Evolutionary conservation across 306 rosid species (phyloP), one percentile per base, ranked within the genome.

Genomic region (Malus asiatica): DNA sequence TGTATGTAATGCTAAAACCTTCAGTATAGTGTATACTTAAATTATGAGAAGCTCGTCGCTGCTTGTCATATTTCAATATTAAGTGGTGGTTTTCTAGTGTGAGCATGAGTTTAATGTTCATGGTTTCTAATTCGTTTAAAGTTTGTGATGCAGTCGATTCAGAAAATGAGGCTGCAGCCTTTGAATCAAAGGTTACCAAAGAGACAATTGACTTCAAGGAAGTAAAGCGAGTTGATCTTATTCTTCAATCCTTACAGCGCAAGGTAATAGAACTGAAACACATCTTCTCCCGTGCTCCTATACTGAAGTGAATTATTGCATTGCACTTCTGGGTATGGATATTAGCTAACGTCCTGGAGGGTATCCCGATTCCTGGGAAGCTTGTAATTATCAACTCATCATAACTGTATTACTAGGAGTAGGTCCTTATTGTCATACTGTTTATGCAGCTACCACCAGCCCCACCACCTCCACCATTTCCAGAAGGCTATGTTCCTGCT

Each of bases 391-490:
- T 27, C 44, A 32, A 66, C 67, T 71, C 20, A 15, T 67, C 20
- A 35, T 22, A 23, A 63, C 58, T 64, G 73, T 27, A 40, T 64
- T 33, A 65, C 74, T 76, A 9, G 75, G 78, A 70, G 61, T 70
- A 42, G 29, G 55, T 46, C 6, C 45, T 27, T 25, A n/a, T 60
- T 29, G 2, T 75, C 60, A 68, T 32, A 68, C 42, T 73, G 33
- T 68, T 45, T 5, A 61, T 77, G 83, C 89, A 95, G 97, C 86
- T 92, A 59, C 91, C 92, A 11, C 97, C 97, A 48, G 92, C 97
- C 57, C 98, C 98, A 2, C 90, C 89, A 1, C 96, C 93, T 1
- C 97, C 98, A 48, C 90, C 97, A 52, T 95, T 92, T 81, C 98
- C 97, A 42, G 97, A 92, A 82, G 97, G 97, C 40, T 90, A 95